phyloP scores from a whole-genome alignment of 345 rosid genomes.

The Trapa incisa region DNA sequence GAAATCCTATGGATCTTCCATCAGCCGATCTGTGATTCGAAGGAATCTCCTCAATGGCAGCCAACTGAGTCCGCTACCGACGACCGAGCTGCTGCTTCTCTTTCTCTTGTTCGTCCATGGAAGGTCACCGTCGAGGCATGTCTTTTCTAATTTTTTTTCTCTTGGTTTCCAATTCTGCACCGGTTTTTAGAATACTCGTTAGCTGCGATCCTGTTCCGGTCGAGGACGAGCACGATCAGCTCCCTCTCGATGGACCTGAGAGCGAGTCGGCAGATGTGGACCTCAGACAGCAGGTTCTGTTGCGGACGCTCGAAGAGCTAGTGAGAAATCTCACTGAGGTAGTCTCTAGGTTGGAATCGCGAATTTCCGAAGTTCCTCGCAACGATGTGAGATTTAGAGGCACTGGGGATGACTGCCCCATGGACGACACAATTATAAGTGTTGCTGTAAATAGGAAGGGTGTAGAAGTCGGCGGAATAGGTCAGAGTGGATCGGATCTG shows the following conservation, averaged over 20 bases:
- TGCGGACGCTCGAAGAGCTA: constrained; percentile 57
- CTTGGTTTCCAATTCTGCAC: constrained; percentile 23
- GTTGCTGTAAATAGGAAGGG: constrained; percentile 5
- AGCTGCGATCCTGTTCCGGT: constrained; percentile 22
- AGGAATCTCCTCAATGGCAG: background rate
- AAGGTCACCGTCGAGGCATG: constrained; percentile 44
- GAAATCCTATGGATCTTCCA: too few relatives aligned
- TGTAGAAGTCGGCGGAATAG: constrained; percentile 1
- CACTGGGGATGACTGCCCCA: background rate
- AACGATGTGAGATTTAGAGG: background rate
- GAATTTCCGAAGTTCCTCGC: constrained; percentile 24
- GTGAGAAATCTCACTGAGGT: constrained; percentile 58
- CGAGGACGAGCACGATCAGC: constrained; percentile 17
- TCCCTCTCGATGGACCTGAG: constrained; percentile 10
- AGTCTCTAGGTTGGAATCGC: constrained; percentile 52
- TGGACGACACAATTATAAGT: constrained; percentile 3
- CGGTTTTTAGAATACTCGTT: constrained; percentile 10
- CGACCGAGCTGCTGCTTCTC: background rate
- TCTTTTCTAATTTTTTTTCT: constrained; percentile 29
- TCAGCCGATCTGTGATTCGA: background rate
- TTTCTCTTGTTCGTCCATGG: constrained; percentile 24
- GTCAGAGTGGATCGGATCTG: constrained; percentile 2
- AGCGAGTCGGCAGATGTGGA: constrained; percentile 13
- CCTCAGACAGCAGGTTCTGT: constrained; percentile 24
- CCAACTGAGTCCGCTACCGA: background rate